Evolutionary conservation across 2,329 filamentous ascomycete species (phyloP), one percentile per base, ranked within the genome.

Genomic region (Sarocladium brachiariae): DNA sequence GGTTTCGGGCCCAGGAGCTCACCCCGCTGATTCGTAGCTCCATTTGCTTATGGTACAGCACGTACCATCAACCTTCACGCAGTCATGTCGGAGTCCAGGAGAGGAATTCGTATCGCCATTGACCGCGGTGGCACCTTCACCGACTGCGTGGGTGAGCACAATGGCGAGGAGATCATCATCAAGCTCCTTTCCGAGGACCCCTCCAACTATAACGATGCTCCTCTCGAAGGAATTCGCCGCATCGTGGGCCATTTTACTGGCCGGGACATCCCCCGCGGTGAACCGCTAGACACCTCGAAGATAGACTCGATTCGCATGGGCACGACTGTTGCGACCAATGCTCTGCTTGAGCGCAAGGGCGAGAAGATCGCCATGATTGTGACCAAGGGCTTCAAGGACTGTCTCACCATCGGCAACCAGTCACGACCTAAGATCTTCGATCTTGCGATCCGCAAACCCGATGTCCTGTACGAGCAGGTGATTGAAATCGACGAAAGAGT

Each of bases 231-330:
- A 24, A 96, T 96, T 63, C 82, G 91, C 14, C 84, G 91, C 52
- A 83, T 96, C 51, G 81, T 96, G 68, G 85, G 84, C 57, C 83
- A 81, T 58, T 95, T 95, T 66, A 81, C 83, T 2, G 76, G 78
- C 50, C 76, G 78, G 52, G 84, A 92, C 4, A 90, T 95, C 39
- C 87, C 88, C 3, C 83, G 90, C 45, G 89, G 89, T 23, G 75
- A 90, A 63, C 73, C 86, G 1, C 72, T 96, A 8, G 89, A 96
- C 65, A 96, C 90, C 1, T 80, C 83, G 16, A 71, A 83, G 61
- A 95, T 96, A 58, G 88, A 93, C 58, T 90, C 87, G 51, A 96
- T 96, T 64, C 85, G 91, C 45, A 96, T 96, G 91, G 91, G 91
- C 39, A 96, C 91, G 1, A 96, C 91, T 0, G 90, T 96, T 11